Evolutionary conservation across 2,329 filamentous ascomycete genomes (phyloP).

Genomic region (Colletotrichum sojae): DNA sequence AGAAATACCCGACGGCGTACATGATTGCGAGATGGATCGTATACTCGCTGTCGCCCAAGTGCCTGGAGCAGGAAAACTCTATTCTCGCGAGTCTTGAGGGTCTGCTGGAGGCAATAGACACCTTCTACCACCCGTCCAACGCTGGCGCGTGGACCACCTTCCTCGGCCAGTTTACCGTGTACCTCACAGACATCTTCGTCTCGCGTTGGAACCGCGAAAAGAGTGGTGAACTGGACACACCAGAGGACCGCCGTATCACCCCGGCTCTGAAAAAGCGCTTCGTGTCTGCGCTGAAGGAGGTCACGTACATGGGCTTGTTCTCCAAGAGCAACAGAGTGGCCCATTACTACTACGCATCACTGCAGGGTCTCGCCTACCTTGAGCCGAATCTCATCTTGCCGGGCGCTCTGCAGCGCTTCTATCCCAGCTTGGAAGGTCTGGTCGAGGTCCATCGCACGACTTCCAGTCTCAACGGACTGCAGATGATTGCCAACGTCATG

Average conservation of each 20-base stretch:
- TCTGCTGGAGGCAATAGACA: conserved; percentile 94
- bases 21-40: conserved; percentile 94
- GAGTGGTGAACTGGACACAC: conserved; percentile 91
- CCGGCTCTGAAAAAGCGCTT: conserved; percentile 89
- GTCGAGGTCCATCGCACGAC: conserved; percentile 98
- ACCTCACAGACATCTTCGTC: conserved; percentile 95
- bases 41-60: conserved; percentile 90
- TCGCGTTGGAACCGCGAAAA: conserved; percentile 97
- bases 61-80: conserved; percentile 82
- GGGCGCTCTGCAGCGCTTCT: conserved; percentile 94
- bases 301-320: conserved; percentile 98
- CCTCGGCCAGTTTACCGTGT: conserved; percentile 90
- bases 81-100: conserved; percentile 89
- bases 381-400: conserved; percentile 94
- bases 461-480: conserved; percentile 90
- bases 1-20: conserved; percentile 92
- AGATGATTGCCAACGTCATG: conserved; percentile 93
- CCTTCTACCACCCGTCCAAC: conserved; percentile 98
- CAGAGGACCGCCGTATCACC: conserved; percentile 83
- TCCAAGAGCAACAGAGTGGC: conserved; percentile 94
- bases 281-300: conserved; percentile 89
- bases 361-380: conserved; percentile 90
- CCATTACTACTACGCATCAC: conserved; percentile 89
- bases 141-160: conserved; percentile 92
- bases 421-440: conserved; percentile 94